Evolutionary conservation across 495 filamentous ascomycete genomes (phyloP), one percentile per base, ranked within the genome.

Genomic region (Aspergillus incahuasiensis): DNA sequence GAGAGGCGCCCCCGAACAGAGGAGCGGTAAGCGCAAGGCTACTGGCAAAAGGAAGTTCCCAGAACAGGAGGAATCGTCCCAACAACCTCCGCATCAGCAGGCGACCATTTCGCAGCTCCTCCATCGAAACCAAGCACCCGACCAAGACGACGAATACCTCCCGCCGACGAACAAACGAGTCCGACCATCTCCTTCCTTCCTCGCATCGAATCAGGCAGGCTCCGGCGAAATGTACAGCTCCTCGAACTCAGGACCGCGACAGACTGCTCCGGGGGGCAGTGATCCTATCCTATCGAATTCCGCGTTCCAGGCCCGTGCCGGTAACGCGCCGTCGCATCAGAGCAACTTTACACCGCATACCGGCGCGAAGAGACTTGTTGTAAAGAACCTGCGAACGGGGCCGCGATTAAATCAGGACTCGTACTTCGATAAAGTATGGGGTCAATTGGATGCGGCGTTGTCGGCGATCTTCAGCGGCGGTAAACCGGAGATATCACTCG

Each of bases 301-400:
- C 11, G 30, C 57, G 0, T 44, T 52, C 11, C 68, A 68, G 48
- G 18, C 66, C 32, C 68, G 67, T n/a, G 52, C 67, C 1, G 55
- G 68, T 42, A 67, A 64, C 25, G 21, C 62, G 19, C 49, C 60
- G 22, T 43, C 58, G 7, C 68, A 69, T 21, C 70, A 72, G 52
- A 70, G 61, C 57, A 72, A 71, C 44, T 75, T 75, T 51, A 73
- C 70, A 38, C 74, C 73, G 25, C 68, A 74, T 57, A 72, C 67
- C 7, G 87, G 88, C 19, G 78, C 88, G n/a, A 90, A 87, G 73
- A 92, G 85, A 70, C 79, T 98, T 11, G 79, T 87, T 1, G 85
- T 97, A 50, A 95, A 94, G 79, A 96, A 96, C 63, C 78, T 96
- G 57, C 82, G 86, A 28, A 78, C 77, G 4, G 69, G 80, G 1